Evolutionary conservation across 257 asterid genomes (phyloP), one percentile per base, ranked within the genome.

Genomic region (Salvia splendens): DNA sequence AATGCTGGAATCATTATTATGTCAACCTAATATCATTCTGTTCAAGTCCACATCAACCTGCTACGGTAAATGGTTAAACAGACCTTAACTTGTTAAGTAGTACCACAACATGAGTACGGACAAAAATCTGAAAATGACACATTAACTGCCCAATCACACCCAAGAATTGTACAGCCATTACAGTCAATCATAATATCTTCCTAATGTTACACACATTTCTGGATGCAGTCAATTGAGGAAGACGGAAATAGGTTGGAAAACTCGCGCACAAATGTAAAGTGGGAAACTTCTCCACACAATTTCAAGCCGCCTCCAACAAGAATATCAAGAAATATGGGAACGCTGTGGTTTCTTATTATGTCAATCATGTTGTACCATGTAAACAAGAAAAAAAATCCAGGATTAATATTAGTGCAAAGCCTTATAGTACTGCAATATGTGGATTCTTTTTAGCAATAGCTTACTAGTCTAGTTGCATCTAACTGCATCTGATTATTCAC

Each of bases 401-500:
- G 28, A 14, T 48, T 14, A 20, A 5, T 48, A 14, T 48, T 48
- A 48, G 53, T 24, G 12, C 7, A 1, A n/a, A 47, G 20, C 52
- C 3, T 47, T 47, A 47, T 46, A 3, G 36, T 28, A 54, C 11
- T 5, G 20, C 8, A 28, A 20, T 20, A 38, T 14, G 35, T 8
- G 50, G 41, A 3, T 11, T 56, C 55, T 56, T 53, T 17, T 33
- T 56, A 48, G 72, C 64, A 61, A 38, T 5, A 45, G 30, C 16
- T n/a, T 35, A 49, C 7, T 28, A 58, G 15, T 10, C 42, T 24
- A 52, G 47, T 71, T 46, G 65, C 46, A 74, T 38, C 16, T 17
- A 48, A 64, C 40, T 38, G 33, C 43, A 38, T 20, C 47, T 4
- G 28, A 45, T 28, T 45, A 15, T 59, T 35, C 24, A 28, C 54